Conservation (phyloP, 345 rosid species). For the Pistacia vera region DNA sequence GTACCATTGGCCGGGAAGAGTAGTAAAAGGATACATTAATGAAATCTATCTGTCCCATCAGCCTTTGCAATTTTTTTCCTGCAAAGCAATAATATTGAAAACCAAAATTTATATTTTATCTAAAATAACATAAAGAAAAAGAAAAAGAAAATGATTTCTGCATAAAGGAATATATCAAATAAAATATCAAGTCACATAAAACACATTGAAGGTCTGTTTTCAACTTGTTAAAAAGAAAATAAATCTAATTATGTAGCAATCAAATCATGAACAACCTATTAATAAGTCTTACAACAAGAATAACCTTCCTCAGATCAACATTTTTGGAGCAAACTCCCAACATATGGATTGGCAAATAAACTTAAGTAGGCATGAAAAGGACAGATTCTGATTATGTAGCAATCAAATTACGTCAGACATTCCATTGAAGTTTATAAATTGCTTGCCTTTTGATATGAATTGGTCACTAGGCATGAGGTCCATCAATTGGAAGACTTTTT, state of each 20-base stretch:
- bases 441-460: constrained; percentile 76
- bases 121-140: not conserved
- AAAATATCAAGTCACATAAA: not conserved
- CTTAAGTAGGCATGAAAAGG: not conserved
- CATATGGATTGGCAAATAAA: constrained; percentile 3
- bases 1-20: constrained; percentile 67
- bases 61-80: constrained; percentile 63
- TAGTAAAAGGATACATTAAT: constrained; percentile 67
- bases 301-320: not conserved
- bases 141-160: not conserved
- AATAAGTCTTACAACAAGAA: not conserved
- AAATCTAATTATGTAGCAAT: too few species aligned
- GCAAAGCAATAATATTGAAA: constrained; percentile 25
- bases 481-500: constrained; percentile 97
- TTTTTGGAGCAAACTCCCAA: constrained; percentile 6
- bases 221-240: not conserved
- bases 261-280: not conserved
- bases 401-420: constrained; percentile 1
- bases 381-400: constrained; percentile 1
- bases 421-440: constrained; percentile 15
- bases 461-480: constrained; percentile 87
- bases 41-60: constrained; percentile 65
- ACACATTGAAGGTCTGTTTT: not conserved
- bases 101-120: constrained; percentile 2
- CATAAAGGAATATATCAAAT: not conserved